These are phyloP conservation scores for Pseudocohnilembus persalinus DNA, from an alignment of 169 alveolate species.

Conservation along the genomic window DNA sequence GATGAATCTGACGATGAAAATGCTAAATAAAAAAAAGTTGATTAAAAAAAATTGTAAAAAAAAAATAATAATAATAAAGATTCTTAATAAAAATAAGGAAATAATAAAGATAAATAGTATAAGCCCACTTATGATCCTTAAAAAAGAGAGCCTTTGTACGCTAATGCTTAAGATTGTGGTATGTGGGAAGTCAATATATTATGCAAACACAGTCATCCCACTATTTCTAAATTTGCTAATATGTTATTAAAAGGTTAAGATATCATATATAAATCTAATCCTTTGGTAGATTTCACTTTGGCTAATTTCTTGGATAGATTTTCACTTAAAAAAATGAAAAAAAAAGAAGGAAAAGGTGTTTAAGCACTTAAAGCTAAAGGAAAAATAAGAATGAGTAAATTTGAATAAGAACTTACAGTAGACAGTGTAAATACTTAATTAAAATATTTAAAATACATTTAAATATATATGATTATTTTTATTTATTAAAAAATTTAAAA, in stretches of 20 bases:
- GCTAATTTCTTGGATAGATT: conserved; percentile 80
- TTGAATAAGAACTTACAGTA: conserved; percentile 25
- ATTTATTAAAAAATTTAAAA: conserved; percentile 6
- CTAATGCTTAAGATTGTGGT: conserved; percentile 71
- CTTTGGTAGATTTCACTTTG: conserved; percentile 77
- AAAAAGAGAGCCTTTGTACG: conserved; percentile 80
- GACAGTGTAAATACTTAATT: conserved; percentile 16
- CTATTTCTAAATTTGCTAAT: conserved; percentile 71
- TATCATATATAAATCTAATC: conserved; percentile 78
- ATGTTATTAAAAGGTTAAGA: conserved; percentile 53
- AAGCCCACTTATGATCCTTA: conserved; percentile 65
- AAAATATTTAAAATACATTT: no score
- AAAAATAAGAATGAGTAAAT: conserved; percentile 23
- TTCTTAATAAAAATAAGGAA: conserved; percentile 17
- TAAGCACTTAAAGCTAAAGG: conserved; percentile 37
- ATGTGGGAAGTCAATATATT: conserved; percentile 68
- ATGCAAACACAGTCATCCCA: conserved; percentile 76
- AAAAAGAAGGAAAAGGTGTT: conserved; percentile 55
- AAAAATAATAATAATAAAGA: conserved; percentile 46
- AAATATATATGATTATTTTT: conserved; percentile 8
- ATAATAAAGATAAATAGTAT: conserved; percentile 2
- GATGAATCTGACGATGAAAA: not conserved
- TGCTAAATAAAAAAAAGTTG: not conserved
- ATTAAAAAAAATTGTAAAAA: conserved; percentile 12
- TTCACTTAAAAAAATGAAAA: conserved; percentile 71